Evolutionary conservation across 805 yeast species (phyloP).

Genomic region (Wickerhamomyces strasburgensis): DNA sequence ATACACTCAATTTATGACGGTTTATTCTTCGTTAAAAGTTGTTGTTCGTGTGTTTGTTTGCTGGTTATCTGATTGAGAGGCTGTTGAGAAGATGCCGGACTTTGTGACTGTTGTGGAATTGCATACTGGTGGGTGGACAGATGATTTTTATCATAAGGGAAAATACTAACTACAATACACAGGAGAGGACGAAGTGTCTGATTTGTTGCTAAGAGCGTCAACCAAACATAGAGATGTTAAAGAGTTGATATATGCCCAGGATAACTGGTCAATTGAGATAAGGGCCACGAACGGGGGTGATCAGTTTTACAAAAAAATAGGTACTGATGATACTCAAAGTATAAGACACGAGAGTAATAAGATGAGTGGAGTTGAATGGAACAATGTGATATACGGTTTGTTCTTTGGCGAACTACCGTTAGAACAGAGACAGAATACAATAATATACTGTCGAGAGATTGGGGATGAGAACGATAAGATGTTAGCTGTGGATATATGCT

Average conservation of each 20-base stretch:
- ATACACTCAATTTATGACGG: too few relatives aligned
- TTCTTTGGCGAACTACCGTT: conserved; percentile 8
- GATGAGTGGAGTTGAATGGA: conserved; percentile 10
- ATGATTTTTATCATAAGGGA: too few relatives aligned
- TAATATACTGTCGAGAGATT: background rate
- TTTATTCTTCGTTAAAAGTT: too few relatives aligned
- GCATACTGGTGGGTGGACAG: background rate
- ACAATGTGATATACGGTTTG: conserved; percentile 5
- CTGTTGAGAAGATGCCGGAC: background rate
- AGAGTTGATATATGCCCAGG: background rate
- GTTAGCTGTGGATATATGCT: conserved; percentile 1
- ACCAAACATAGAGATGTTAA: conserved; percentile 2
- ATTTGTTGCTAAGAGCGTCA: conserved; percentile 7
- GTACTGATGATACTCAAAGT: background rate
- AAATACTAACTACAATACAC: too few relatives aligned
- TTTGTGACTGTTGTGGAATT: background rate
- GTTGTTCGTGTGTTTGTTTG: too few relatives aligned
- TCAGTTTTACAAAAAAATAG: background rate
- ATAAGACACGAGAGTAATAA: conserved; percentile 5
- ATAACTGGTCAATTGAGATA: conserved; percentile 9
- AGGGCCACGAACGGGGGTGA: conserved; percentile 10
- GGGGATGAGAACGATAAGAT: conserved; percentile 2
- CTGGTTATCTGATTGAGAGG: too few relatives aligned
- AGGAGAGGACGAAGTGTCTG: conserved; percentile 12
- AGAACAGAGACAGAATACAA: background rate